Percentiles rank a stretch among this genome's conserved stretches.
Evolutionary conservation across 1,284 basidiomycete genomes (phyloP).

Genomic region (Phellopilus nigrolimitatus): DNA sequence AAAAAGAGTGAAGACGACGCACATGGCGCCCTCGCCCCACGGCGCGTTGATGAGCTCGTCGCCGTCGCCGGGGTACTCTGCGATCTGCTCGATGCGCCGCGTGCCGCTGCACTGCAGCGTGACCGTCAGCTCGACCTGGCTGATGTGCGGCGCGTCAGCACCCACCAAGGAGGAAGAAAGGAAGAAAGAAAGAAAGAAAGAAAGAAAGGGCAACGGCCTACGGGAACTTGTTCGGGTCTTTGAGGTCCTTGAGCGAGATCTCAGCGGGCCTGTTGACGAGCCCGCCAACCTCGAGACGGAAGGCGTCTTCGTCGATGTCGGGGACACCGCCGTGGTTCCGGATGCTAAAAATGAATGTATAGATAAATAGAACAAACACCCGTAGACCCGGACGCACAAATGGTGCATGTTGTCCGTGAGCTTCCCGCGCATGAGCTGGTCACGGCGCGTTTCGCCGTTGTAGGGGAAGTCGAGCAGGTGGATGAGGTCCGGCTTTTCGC

Average conservation of each 20-base stretch:
- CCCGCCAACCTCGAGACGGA: too few species aligned
- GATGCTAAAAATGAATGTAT: too few species aligned
- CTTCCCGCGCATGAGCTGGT: constrained; percentile 40
- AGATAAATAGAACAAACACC: too few species aligned
- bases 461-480: constrained; percentile 51
- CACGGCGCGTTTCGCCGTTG: constrained; percentile 44
- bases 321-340: too few species aligned
- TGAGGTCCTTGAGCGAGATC: too few species aligned
- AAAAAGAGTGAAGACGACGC: constrained; percentile 19
- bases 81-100: constrained; percentile 49
- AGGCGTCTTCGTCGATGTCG: too few species aligned
- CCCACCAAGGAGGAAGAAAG: background rate
- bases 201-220: constrained; percentile 30
- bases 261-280: too few species aligned
- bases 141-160: constrained; percentile 22
- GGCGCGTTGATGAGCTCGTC: constrained; percentile 53
- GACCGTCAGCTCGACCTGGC: constrained; percentile 46
- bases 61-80: constrained; percentile 52
- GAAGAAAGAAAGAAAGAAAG: too few species aligned
- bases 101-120: constrained; percentile 54
- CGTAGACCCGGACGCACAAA: too few species aligned
- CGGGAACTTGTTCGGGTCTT: constrained; percentile 44
- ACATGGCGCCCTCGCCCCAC: constrained; percentile 57
- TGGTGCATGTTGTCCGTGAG: too few species aligned
- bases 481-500: constrained; percentile 50